phyloP scores from a whole-genome alignment of 495 filamentous ascomycete species.

The Penicillium herquei region DNA sequence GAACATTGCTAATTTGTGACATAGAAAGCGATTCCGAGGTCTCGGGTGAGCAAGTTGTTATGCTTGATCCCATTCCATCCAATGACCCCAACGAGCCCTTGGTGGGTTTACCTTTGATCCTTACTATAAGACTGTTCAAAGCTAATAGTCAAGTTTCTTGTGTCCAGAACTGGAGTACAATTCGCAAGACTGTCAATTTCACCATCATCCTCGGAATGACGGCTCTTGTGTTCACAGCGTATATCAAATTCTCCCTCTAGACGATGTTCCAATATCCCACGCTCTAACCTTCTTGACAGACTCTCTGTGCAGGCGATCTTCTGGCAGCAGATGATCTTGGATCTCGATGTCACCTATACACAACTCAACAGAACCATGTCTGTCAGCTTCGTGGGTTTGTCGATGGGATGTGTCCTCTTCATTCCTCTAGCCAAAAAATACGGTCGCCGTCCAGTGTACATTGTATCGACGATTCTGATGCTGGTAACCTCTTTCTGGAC shows the following conservation, averaged over 20 bases:
- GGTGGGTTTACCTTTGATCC: constrained; percentile 10
- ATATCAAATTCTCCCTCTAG: not conserved
- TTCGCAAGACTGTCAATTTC: constrained; percentile 33
- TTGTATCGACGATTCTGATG: constrained; percentile 30
- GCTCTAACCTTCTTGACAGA: constrained; percentile 8
- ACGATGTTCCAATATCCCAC: not conserved
- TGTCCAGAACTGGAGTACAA: constrained; percentile 34
- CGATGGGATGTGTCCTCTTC: constrained; percentile 32
- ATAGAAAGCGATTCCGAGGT: constrained; percentile 21
- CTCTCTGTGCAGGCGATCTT: constrained; percentile 33
- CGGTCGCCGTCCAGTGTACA: constrained; percentile 35
- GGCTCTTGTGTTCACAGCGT: constrained; percentile 35
- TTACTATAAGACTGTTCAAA: not conserved
- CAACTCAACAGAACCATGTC: constrained; percentile 31
- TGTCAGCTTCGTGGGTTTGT: constrained; percentile 33
- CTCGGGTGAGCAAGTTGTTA: constrained; percentile 15
- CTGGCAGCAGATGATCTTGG: constrained; percentile 36
- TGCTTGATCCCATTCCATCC: constrained; percentile 31
- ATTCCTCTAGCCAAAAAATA: constrained; percentile 36
- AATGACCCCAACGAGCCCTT: constrained; percentile 37
- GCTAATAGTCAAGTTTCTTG: not conserved
- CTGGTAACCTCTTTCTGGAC: constrained; percentile 32
- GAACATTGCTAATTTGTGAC: not conserved
- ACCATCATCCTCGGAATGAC: constrained; percentile 31
- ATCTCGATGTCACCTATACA: constrained; percentile 25